Base-by-base conservation (phyloP, 495 filamentous ascomycete species). In the Tetracladium setigerum region DNA sequence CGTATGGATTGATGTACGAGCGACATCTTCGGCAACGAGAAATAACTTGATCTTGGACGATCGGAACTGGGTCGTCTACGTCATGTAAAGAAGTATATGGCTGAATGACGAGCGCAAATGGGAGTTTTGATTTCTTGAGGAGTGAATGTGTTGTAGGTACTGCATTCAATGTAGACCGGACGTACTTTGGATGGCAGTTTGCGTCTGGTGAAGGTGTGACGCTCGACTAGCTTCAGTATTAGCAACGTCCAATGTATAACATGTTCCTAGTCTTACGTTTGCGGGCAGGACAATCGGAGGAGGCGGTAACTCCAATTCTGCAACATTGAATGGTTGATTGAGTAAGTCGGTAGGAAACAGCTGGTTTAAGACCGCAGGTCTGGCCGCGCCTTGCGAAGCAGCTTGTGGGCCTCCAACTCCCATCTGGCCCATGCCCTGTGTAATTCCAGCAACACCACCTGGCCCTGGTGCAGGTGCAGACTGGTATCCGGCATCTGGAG, bases 1-100 rank as follows among this genome's bases (percentile, higher is more conserved):
- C 92, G 48, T 91, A 98, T 16, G 92, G 89, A 64, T 97, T 96
- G 71, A 97, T 97, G 60, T 97, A 97, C 36, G 91, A 90, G 49
- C 91, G 78, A 65, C 92, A 98, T 59, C 92, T 82, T 63, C 92
- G 76, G 69, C 92, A 98, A 59, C 92, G 81, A 32, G 90, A 91
- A 59, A 98, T 98, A 46, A 98, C 89, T 65, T 96, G 94, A 64
- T 98, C 92, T 37, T 91, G 84, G 22, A 95, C 87, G 38, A 98
- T 79, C 6, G 94, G 92, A 6, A 98, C 81, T 15, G 79, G 77
- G 56, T 96, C 94, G 58, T 95, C 92, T 6, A 81, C 72, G 62
- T 98, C 92, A 61, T 95, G 94, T 18, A 98, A 80, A 13, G 94
- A 80, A 19, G 78, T 86, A 57, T 95, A 98, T 4, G 92, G 92